Conservation (phyloP, 108 stramenopile species). For the Parmales sp. region DNA sequence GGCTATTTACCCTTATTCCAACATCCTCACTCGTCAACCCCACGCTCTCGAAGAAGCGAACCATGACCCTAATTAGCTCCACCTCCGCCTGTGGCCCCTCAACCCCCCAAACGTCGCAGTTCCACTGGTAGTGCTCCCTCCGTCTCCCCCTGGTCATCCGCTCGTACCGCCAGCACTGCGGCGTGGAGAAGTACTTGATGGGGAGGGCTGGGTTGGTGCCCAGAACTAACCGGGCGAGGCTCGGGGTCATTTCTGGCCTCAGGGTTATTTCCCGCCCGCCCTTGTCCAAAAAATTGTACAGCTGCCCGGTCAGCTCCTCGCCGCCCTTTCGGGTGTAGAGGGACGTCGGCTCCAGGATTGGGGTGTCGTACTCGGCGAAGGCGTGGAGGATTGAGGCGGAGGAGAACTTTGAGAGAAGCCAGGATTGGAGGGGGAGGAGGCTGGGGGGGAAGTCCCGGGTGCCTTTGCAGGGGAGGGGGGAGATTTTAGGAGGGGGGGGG, state of each 20-base stretch:
- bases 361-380: constrained; percentile 95
- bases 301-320: constrained; percentile 94
- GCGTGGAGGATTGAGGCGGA: constrained; percentile 60
- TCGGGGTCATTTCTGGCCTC: constrained; percentile 96
- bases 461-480: constrained; percentile 87
- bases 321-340: constrained; percentile 94
- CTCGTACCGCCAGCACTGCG: constrained; percentile 95
- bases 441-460: constrained; percentile 95
- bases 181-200: constrained; percentile 91
- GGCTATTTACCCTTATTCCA: constrained; percentile 90
- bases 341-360: constrained; percentile 80
- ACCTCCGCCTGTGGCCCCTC: constrained; percentile 84
- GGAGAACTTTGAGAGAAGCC: constrained; percentile 90
- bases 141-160: constrained; percentile 86
- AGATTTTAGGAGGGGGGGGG: no score
- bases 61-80: constrained; percentile 85
- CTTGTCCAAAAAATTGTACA: constrained; percentile 95
- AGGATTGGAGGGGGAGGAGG: constrained; percentile 80
- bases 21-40: constrained; percentile 83
- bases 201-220: constrained; percentile 72
- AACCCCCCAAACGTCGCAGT: constrained; percentile 66
- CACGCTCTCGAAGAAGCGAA: constrained; percentile 69
- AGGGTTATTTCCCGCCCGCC: constrained; percentile 72
- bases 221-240: constrained; percentile 94
- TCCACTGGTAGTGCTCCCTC: constrained; percentile 96